A percentile compares a stretch with the other conserved stretches of the same genome.
Conservation (phyloP, 345 rosid genomes). For the Eucalyptus erythrocorys region DNA sequence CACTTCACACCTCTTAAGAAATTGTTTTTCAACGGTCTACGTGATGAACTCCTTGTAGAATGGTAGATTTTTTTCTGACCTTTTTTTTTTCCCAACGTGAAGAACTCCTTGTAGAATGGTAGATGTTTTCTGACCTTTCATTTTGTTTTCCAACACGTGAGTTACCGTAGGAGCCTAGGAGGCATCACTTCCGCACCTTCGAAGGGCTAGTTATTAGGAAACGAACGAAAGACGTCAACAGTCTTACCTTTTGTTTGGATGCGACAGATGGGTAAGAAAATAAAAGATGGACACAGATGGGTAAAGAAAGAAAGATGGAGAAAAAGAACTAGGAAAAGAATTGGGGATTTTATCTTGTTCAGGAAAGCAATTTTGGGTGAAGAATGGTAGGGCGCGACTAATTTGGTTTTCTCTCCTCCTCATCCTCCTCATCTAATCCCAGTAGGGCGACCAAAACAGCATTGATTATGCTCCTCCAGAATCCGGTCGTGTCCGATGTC, state of each 20-base stretch:
- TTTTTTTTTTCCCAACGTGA: no score
- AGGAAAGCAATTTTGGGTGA: not conserved
- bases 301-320: not conserved
- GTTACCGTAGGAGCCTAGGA: no score
- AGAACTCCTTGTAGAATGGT: no score
- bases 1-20: not conserved
- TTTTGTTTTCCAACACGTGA: no score
- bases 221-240: not conserved
- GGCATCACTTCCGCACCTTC: no score
- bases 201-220: no score
- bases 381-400: not conserved
- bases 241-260: not conserved
- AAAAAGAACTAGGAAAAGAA: not conserved
- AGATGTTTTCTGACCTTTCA: no score
- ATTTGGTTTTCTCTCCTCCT: not conserved
- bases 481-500: conserved; percentile 42
- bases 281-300: not conserved
- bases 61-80: not conserved
- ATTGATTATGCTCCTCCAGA: conserved; percentile 22
- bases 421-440: not conserved
- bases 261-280: not conserved
- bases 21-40: not conserved
- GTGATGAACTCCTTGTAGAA: not conserved
- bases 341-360: not conserved
- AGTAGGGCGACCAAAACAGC: not conserved